phyloP scores from a whole-genome alignment of 2,329 filamentous ascomycete species.

The Neoarthrinium moseri region DNA sequence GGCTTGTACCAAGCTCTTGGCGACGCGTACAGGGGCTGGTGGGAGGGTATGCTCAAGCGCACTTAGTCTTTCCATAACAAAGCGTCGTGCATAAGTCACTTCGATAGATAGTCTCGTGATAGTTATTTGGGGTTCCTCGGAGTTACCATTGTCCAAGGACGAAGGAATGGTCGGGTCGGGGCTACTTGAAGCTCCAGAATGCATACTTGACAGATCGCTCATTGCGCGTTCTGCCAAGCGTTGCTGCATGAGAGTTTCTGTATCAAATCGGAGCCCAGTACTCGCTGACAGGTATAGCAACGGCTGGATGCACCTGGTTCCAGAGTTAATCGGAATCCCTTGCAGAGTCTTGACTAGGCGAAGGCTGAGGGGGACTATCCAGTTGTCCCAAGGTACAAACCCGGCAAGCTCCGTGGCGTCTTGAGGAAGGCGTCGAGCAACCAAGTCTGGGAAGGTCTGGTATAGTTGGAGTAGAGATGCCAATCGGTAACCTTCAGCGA shows the following conservation, averaged over 20 bases:
- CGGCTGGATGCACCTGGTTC: slow-evolving; percentile 35
- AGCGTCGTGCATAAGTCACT: slow-evolving; percentile 35
- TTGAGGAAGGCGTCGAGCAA: slow-evolving; percentile 25
- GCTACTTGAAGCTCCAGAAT: background rate
- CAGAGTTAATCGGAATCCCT: slow-evolving; percentile 32
- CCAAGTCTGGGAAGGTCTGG: slow-evolving; percentile 34
- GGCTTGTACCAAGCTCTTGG: slow-evolving; percentile 37
- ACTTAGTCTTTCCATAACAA: slow-evolving; percentile 35
- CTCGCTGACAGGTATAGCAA: slow-evolving; percentile 35
- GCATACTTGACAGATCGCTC: background rate
- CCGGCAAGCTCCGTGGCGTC: slow-evolving; percentile 10
- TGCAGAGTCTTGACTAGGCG: slow-evolving; percentile 31
- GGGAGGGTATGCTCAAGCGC: slow-evolving; percentile 37
- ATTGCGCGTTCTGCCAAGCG: slow-evolving; percentile 6
- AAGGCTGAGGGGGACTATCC: slow-evolving; percentile 33
- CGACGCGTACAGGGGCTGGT: slow-evolving; percentile 40
- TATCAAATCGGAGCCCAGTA: slow-evolving; percentile 27
- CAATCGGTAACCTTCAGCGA: slow-evolving; percentile 36
- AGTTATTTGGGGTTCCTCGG: slow-evolving; percentile 14
- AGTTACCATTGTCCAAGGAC: background rate
- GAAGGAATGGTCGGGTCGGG: background rate
- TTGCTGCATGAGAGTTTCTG: slow-evolving; percentile 15
- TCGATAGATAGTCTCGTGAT: slow-evolving; percentile 29
- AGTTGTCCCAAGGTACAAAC: slow-evolving; percentile 31
- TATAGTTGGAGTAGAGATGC: slow-evolving; percentile 37